Percentiles rank a stretch among this genome's conserved stretches.
Evolutionary conservation across 306 rosid genomes (phyloP).

Genomic region (Ormosia semicastrata): DNA sequence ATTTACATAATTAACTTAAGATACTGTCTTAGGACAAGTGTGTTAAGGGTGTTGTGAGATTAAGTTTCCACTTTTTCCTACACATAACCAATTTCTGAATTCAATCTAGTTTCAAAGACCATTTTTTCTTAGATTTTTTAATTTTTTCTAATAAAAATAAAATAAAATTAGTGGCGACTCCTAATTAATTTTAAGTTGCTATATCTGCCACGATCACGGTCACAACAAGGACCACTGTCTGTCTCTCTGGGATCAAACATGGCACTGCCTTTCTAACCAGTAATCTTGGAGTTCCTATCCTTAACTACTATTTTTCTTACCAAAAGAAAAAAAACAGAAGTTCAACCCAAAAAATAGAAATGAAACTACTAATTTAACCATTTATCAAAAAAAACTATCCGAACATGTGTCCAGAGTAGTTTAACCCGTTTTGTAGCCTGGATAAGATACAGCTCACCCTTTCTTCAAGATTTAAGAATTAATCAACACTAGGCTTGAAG

Average conservation of each 20-base stretch:
- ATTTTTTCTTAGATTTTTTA: too few relatives aligned
- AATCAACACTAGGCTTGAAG: not conserved
- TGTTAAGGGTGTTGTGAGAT: too few relatives aligned
- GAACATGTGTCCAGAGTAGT: not conserved
- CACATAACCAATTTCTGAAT: too few relatives aligned
- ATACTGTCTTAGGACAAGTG: too few relatives aligned
- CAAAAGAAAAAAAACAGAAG: not conserved
- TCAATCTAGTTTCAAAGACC: too few relatives aligned
- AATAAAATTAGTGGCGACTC: too few relatives aligned
- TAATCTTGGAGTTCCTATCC: slow-evolving; percentile 17
- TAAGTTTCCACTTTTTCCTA: too few relatives aligned
- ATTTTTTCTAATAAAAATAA: too few relatives aligned
- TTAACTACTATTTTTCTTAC: slow-evolving; percentile 1
- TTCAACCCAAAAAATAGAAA: not conserved
- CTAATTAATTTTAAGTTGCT: too few relatives aligned
- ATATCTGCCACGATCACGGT: too few relatives aligned
- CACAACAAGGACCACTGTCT: not conserved
- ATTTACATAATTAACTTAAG: too few relatives aligned
- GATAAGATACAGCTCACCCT: not conserved
- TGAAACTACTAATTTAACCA: not conserved
- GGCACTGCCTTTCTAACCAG: slow-evolving; percentile 9
- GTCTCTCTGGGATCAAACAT: slow-evolving; percentile 7
- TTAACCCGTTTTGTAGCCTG: not conserved
- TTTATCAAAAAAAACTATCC: not conserved
- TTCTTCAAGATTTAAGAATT: not conserved